Conservation (phyloP, 2,329 filamentous ascomycete species). For the Cordyceps farinosa region DNA sequence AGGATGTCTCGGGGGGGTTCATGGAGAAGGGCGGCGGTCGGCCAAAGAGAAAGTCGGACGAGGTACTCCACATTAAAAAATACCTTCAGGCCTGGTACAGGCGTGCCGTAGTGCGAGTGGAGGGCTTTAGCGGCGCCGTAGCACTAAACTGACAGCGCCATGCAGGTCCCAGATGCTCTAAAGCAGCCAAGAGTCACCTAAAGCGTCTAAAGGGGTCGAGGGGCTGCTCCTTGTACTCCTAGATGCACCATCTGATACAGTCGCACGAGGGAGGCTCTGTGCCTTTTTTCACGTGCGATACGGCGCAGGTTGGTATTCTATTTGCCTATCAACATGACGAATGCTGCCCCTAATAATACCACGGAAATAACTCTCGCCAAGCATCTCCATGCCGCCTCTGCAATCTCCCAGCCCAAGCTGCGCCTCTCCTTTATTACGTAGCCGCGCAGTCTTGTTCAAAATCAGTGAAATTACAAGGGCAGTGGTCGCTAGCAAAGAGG, state of each 20-base stretch:
- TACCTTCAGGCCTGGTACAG: neutral
- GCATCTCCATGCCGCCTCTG: conserved; percentile 3
- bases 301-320: too few relatives aligned
- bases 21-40: conserved; percentile 14
- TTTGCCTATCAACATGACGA: neutral
- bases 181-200: neutral
- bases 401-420: conserved; percentile 7
- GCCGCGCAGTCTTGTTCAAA: neutral
- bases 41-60: neutral
- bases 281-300: neutral
- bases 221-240: neutral
- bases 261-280: neutral
- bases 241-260: too few relatives aligned
- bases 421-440: conserved; percentile 7
- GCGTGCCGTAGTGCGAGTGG: neutral
- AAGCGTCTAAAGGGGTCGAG: neutral
- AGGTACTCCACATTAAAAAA: conserved; percentile 7
- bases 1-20: conserved; percentile 1
- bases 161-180: conserved; percentile 11
- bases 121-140: neutral
- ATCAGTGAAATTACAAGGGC: neutral
- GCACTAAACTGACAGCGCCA: neutral
- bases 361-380: neutral
- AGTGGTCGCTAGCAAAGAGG: neutral
- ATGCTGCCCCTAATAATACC: neutral